Conservation (phyloP, 495 filamentous ascomycete genomes). For the Trichocladium uniseriatum region DNA sequence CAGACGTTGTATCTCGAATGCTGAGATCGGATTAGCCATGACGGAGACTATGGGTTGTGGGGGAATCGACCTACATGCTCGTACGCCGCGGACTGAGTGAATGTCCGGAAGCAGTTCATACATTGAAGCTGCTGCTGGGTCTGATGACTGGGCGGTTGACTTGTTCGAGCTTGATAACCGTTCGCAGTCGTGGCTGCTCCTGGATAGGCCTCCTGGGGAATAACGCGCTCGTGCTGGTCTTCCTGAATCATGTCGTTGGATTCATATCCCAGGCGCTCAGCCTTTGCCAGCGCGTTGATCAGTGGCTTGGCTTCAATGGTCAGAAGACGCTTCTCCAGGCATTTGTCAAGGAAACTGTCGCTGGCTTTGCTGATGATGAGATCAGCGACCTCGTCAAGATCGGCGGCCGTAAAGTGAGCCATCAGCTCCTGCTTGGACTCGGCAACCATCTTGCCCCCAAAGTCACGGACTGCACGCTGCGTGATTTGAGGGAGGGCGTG, state of each 20-base stretch:
- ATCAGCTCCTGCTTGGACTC: constrained; percentile 35
- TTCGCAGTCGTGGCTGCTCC: constrained; percentile 10
- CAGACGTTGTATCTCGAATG: constrained; percentile 34
- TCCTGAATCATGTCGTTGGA: constrained; percentile 34
- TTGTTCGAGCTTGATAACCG: neutral
- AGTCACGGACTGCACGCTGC: constrained; percentile 35
- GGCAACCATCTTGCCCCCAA: constrained; percentile 36
- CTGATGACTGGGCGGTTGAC: constrained; percentile 1
- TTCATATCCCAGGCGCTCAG: constrained; percentile 42
- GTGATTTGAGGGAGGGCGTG: constrained; percentile 30
- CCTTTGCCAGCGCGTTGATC: constrained; percentile 41
- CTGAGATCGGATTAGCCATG: constrained; percentile 14
- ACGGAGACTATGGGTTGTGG: no score
- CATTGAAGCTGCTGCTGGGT: constrained; percentile 24
- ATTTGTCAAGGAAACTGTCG: constrained; percentile 39
- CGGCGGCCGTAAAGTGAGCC: constrained; percentile 23
- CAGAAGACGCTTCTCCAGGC: constrained; percentile 33
- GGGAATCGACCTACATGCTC: constrained; percentile 32
- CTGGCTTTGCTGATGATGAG: constrained; percentile 34
- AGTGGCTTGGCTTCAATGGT: constrained; percentile 41
- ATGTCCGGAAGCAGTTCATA: constrained; percentile 32
- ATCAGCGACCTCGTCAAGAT: constrained; percentile 35
- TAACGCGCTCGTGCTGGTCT: constrained; percentile 26
- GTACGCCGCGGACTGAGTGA: constrained; percentile 22
- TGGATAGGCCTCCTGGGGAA: constrained; percentile 22